Base-by-base conservation (phyloP, 495 filamentous ascomycete species). In the Daldinia vernicosa region DNA sequence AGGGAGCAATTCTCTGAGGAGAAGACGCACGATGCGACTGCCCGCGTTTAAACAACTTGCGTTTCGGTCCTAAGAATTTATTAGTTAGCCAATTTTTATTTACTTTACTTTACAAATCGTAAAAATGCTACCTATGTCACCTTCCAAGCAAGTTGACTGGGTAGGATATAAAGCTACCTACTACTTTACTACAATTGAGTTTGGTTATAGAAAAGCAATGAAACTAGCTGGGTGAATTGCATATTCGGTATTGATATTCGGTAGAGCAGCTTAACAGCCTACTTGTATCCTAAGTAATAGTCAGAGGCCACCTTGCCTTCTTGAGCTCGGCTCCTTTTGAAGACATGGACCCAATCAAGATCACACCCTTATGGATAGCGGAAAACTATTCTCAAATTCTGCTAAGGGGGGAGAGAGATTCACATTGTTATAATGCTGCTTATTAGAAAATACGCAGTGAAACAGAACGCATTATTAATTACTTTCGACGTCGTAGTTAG, bases 1-100 rank as follows among this genome's bases (percentile, higher is more conserved):
- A 30, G 68, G 24, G 27, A 70, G 2, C 70, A 71, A 40, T 76
- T 77, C 50, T 59, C 71, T 9, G 37, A 56, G 30, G 76, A 78
- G 61, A 68, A 75, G 58, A 53, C 60, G 6, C 67, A 64, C 43
- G 70, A 78, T 22, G 62, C 67, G 15, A 75, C 74, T 19, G 66
- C 65, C 22, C 68, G 76, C 5, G 70, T 78, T 7, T 78, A 69
- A 32, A 4, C 37, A 3, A 30, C 6, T 27, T 24, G 1, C 6
- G 15, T 35, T 22, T 14, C 19, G 15, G 6, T 30, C n/a, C 1
- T n/a, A 9, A 6, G 22, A 9, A 1, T 26, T 30, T 35, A 17
- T 19, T 33, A 4, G 26, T 19, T 33, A 11, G 0, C 8, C 12
- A 17, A 2, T 27, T 22, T 35, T 5, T 4, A 26, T 15, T 35